A percentile compares a stretch with the other conserved stretches of the same genome.
Conservation (phyloP, 106 monocot species). For the Allium fistulosum region DNA sequence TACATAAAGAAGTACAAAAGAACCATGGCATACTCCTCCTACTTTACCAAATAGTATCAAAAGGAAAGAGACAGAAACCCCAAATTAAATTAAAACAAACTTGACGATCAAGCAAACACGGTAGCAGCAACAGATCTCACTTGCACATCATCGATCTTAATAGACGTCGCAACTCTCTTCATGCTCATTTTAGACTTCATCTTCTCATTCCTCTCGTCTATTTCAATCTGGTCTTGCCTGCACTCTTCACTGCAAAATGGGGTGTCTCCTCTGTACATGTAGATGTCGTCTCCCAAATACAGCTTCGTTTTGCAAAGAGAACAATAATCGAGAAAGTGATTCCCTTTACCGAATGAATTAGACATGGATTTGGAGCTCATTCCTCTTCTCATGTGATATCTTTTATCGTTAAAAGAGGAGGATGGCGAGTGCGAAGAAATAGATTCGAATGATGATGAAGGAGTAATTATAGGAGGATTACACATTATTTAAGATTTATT, state of each 20-base stretch:
- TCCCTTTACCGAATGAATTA: background rate
- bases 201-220: conserved; percentile 27
- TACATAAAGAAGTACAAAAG: no score
- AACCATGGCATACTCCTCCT: no score
- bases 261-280: conserved; percentile 30
- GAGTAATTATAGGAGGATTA: background rate
- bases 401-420: background rate
- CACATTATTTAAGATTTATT: background rate
- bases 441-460: background rate
- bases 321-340: background rate
- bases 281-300: background rate
- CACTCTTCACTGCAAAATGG: conserved; percentile 63
- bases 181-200: background rate
- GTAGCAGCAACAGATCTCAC: background rate
- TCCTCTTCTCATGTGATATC: background rate
- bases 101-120: background rate
- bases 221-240: conserved; percentile 45
- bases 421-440: background rate
- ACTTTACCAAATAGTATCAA: no score
- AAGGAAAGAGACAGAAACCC: no score
- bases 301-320: conserved; percentile 4
- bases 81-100: no score
- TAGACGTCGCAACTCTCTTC: background rate
- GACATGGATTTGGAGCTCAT: background rate
- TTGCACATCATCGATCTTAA: background rate